These are phyloP conservation scores for Royoungia palumana DNA, from an alignment of 768 basidiomycete species.

Conservation along the genomic window DNA sequence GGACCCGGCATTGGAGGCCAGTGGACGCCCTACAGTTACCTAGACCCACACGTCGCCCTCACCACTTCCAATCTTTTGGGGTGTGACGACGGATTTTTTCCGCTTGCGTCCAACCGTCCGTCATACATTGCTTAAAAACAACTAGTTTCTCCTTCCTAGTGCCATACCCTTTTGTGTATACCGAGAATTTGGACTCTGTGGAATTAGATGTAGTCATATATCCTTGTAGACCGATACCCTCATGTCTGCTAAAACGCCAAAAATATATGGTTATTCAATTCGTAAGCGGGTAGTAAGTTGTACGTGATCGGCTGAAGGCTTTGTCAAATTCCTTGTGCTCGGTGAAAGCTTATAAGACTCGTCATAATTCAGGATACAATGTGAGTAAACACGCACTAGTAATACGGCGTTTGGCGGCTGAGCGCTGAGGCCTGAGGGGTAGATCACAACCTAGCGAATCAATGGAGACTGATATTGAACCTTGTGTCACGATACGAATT, in stretches of 20 bases:
- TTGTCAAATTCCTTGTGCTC: neutral
- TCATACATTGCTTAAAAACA: conserved; percentile 27
- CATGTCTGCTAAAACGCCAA: conserved; percentile 2
- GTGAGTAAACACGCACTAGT: neutral
- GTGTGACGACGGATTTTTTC: conserved; percentile 38
- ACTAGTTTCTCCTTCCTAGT: neutral
- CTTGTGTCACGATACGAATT: neutral
- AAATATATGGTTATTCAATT: neutral
- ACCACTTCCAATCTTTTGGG: conserved; percentile 31
- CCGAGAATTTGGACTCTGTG: conserved; percentile 8
- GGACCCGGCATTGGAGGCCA: conserved; percentile 9
- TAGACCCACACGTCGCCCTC: conserved; percentile 31
- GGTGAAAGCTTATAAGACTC: too few relatives aligned
- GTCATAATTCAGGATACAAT: too few relatives aligned
- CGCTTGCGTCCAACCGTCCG: conserved; percentile 45
- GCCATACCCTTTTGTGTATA: conserved; percentile 2
- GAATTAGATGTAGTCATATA: conserved; percentile 20
- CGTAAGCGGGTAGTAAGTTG: neutral
- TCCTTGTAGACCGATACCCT: conserved; percentile 23
- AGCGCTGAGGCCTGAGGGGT: too few relatives aligned
- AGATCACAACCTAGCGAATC: neutral
- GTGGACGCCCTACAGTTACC: conserved; percentile 35
- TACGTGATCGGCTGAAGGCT: conserved; percentile 17
- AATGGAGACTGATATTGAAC: conserved; percentile 6
- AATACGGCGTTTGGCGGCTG: neutral